phyloP scores from a whole-genome alignment of 805 yeast species.

The Suhomyces sp. region DNA sequence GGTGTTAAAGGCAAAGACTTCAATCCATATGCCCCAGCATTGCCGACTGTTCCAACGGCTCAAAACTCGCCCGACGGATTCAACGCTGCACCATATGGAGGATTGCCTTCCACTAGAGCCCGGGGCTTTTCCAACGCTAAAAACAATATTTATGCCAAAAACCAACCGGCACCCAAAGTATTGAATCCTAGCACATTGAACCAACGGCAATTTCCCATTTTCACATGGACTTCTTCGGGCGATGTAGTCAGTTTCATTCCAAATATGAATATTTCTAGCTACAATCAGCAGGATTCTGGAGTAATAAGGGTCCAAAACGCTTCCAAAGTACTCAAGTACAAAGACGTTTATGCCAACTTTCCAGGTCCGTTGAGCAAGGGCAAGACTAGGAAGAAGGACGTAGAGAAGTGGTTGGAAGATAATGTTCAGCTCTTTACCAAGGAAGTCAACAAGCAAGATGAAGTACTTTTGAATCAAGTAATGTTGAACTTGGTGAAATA shows the following conservation, averaged over 20 bases:
- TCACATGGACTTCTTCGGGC: slow-evolving; percentile 52
- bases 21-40: slow-evolving; percentile 42
- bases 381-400: slow-evolving; percentile 61
- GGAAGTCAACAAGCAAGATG: slow-evolving; percentile 14
- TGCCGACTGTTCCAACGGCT: slow-evolving; percentile 9
- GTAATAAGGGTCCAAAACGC: slow-evolving; percentile 34
- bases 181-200: slow-evolving; percentile 54
- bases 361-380: slow-evolving; percentile 66
- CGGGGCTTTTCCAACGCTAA: slow-evolving; percentile 22
- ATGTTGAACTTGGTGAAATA: slow-evolving; percentile 21
- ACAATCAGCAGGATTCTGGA: slow-evolving; percentile 1
- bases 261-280: slow-evolving; percentile 3
- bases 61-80: background rate
- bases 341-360: slow-evolving; percentile 35
- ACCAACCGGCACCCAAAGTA: slow-evolving; percentile 24
- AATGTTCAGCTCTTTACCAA: slow-evolving; percentile 17
- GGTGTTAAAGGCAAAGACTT: slow-evolving; percentile 38
- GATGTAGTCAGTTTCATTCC: slow-evolving; percentile 30
- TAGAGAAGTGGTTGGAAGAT: slow-evolving; percentile 56
- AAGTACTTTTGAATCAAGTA: slow-evolving; percentile 30
- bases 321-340: slow-evolving; percentile 18
- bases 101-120: slow-evolving; percentile 14
- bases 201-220: slow-evolving; percentile 70
- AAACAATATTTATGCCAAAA: slow-evolving; percentile 13
- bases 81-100: background rate